Evolutionary conservation across 2,329 filamentous ascomycete species (phyloP).

Genomic region (Cadophora sp.): DNA sequence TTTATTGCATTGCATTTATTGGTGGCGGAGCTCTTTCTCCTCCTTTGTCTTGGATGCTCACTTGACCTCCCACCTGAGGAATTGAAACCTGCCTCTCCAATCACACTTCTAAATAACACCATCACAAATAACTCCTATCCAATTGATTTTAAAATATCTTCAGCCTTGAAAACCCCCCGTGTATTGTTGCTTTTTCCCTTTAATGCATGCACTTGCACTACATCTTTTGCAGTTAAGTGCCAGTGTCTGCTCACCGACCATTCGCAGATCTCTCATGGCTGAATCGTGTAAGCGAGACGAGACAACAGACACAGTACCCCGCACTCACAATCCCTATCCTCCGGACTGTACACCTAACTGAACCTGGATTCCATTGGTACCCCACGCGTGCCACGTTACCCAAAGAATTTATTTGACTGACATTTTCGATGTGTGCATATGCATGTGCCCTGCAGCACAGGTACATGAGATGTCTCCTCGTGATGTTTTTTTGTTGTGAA

Average conservation of each 20-base stretch:
- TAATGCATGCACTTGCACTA: no score
- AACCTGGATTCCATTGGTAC: conserved; percentile 28
- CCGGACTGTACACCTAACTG: no score
- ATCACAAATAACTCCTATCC: neutral
- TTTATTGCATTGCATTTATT: neutral
- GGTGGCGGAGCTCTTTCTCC: conserved; percentile 5
- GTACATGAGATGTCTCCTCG: conserved; percentile 10
- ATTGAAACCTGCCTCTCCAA: no score
- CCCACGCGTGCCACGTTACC: conserved; percentile 37
- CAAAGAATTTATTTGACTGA: conserved; percentile 15
- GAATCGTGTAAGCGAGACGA: conserved; percentile 17
- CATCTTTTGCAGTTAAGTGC: neutral
- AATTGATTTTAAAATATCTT: neutral
- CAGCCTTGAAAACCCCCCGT: conserved; percentile 3
- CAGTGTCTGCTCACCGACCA: conserved; percentile 14
- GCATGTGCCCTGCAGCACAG: neutral
- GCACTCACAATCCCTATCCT: conserved; percentile 25
- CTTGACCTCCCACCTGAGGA: conserved; percentile 5
- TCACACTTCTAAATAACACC: neutral
- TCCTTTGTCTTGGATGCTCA: neutral
- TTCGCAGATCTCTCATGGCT: conserved; percentile 11
- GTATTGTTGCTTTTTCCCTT: neutral
- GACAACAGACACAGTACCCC: conserved; percentile 28
- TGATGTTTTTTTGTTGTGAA: neutral
- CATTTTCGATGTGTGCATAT: neutral